Percentiles rank a stretch among this genome's conserved stretches.
phyloP scores from a whole-genome alignment of 139 green algal genomes.

The Tetraselmis striata region DNA sequence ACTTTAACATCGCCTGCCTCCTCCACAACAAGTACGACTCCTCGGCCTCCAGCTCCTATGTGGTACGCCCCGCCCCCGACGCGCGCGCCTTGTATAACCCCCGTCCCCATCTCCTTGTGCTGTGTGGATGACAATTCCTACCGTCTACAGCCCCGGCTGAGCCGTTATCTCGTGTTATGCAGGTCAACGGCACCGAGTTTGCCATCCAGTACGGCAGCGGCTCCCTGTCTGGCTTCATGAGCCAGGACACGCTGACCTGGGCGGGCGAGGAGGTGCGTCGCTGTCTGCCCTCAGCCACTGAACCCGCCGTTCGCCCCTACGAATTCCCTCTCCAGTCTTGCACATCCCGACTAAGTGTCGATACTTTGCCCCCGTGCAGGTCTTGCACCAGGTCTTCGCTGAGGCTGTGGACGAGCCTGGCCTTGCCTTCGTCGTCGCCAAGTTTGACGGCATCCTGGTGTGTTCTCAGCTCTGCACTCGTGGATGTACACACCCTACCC shows the following conservation, averaged over 20 bases:
- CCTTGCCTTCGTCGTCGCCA: constrained; percentile 88
- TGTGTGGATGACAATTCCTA: no score
- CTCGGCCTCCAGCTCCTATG: constrained; percentile 61
- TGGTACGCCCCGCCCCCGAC: no score
- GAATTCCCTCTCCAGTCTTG: no score
- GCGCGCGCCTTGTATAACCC: constrained; percentile 6
- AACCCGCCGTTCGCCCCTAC: no score
- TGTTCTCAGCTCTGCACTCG: background rate
- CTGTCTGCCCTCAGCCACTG: background rate
- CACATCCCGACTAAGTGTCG: no score
- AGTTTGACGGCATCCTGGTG: constrained; percentile 97
- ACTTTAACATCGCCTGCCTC: constrained; percentile 84
- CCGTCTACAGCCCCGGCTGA: no score
- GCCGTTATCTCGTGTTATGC: constrained; percentile 10
- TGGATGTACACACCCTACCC: background rate
- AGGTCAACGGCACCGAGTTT: constrained; percentile 81
- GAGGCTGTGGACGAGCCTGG: constrained; percentile 86
- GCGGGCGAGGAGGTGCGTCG: constrained; percentile 54
- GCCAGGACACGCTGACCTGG: constrained; percentile 68
- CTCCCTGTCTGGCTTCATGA: constrained; percentile 83
- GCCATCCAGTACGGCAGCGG: constrained; percentile 95
- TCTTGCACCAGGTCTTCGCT: constrained; percentile 59
- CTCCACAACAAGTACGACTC: constrained; percentile 84
- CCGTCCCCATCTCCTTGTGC: background rate
- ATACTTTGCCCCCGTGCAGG: no score